A percentile compares a stretch with the other conserved stretches of the same genome.
Conservation (phyloP, 805 yeast genomes). For the Candida pseudoglaebosa region DNA sequence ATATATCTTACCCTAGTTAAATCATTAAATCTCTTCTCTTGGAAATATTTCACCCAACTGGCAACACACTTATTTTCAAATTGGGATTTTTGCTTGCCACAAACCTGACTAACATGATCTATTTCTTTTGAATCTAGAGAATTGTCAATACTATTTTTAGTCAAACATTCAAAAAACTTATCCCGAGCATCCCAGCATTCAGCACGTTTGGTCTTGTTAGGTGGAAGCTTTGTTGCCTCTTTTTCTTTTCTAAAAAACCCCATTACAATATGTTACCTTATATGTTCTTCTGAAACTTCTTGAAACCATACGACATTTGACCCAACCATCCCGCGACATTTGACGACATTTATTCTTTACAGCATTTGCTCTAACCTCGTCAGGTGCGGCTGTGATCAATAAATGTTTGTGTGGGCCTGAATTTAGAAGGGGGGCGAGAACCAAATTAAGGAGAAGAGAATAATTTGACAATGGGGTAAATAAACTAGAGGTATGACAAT, state of each 20-base stretch:
- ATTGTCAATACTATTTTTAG: conserved; percentile 60
- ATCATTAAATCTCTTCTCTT: conserved; percentile 82
- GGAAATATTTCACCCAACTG: conserved; percentile 87
- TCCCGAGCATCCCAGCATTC: conserved; percentile 93
- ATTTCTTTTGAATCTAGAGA: conserved; percentile 56
- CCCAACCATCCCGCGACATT: too few species aligned
- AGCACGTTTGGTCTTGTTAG: conserved; percentile 64
- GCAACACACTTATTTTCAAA: conserved; percentile 77
- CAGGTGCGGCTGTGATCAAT: too few species aligned
- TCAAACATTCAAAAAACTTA: conserved; percentile 68
- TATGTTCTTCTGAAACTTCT: too few species aligned
- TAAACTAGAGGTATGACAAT: too few species aligned
- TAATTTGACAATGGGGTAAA: too few species aligned
- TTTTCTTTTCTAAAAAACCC: conserved; percentile 45
- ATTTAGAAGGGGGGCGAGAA: too few species aligned
- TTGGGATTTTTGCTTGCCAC: conserved; percentile 52
- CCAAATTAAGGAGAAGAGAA: too few species aligned
- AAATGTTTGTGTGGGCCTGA: too few species aligned
- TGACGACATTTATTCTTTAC: too few species aligned
- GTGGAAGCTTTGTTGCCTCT: conserved; percentile 37
- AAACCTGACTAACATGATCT: conserved; percentile 46
- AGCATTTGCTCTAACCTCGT: too few species aligned
- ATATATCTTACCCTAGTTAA: conserved; percentile 63
- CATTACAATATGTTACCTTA: too few species aligned
- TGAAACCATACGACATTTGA: too few species aligned